Evolutionary conservation across 345 rosid genomes (phyloP), one percentile per base, ranked within the genome.

Genomic region (Capsella bursapastoris): DNA sequence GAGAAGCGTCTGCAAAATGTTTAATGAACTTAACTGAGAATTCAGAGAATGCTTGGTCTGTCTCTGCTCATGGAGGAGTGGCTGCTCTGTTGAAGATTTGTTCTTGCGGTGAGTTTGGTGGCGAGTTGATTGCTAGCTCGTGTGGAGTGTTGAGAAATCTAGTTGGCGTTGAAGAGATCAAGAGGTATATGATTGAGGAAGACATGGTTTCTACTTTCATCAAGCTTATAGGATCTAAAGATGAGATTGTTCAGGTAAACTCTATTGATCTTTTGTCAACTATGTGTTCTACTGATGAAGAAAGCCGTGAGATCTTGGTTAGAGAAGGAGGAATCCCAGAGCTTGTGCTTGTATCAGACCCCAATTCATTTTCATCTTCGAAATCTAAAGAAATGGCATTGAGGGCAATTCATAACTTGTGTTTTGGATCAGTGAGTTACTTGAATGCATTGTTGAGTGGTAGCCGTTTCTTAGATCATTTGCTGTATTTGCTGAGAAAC

Each of bases 61-160:
- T 91, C 55, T 93, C 93, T 4, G 90, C 98, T 80, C 91, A 93
- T 29, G 98, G 91, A 13, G 97, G 98, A 8, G 98, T 93, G 47
- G 80, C 96, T 0, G 89, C 89, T 8, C 62, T 93, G 66, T 63
- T 93, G 72, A 89, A 82, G 80, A 80, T 91, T 1, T 89, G 96
- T 79, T 73, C 88, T 57, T 73, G 52, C 52, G 58, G 29, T 31
- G 82, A 81, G 66, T 75, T 58, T 1, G 69, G 79, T 7, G 81
- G 81, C 12, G 90, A 85, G 63, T 64, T 91, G 64, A 74, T 89
- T n/a, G 82, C 67, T 56, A 69, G 78, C 47, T 83, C 89, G 70
- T 87, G 92, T 79, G 91, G 86, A 66, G 91, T 91, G 53, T 71
- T 94, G 81, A 86, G 84, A 56, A 91, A 94, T 59, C 90, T 94